Percentiles rank a stretch among this genome's conserved stretches.
phyloP scores from a whole-genome alignment of 2,329 filamentous ascomycete genomes.

The Arthrinium phaeospermum region DNA sequence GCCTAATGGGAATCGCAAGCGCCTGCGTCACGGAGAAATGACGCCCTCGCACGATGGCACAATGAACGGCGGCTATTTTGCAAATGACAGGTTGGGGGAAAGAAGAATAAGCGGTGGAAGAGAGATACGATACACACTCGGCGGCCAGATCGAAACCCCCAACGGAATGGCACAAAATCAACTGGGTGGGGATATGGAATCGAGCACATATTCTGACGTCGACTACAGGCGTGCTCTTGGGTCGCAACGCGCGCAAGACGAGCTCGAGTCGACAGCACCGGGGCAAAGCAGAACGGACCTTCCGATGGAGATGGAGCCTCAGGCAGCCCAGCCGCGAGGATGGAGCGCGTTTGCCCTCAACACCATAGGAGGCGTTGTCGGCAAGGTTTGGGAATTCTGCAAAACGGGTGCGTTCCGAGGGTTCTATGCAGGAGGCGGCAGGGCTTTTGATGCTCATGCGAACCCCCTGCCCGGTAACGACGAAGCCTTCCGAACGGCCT shows the following conservation, averaged over 20 bases:
- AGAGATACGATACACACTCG: conserved; percentile 53
- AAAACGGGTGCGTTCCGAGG: conserved; percentile 75
- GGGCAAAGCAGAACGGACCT: conserved; percentile 33
- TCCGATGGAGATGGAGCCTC: conserved; percentile 25
- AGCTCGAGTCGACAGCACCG: conserved; percentile 42
- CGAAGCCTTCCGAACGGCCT: conserved; percentile 21
- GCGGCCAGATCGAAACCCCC: conserved; percentile 59
- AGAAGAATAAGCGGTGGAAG: conserved; percentile 23
- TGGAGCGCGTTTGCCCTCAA: conserved; percentile 67
- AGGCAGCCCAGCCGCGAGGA: conserved; percentile 39
- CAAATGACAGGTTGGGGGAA: conserved; percentile 31
- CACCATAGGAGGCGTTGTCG: conserved; percentile 70
- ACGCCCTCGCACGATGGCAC: conserved; percentile 41
- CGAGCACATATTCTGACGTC: conserved; percentile 62
- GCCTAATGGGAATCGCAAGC: conserved; percentile 55
- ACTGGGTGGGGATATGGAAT: conserved; percentile 47
- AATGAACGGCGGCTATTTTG: conserved; percentile 36
- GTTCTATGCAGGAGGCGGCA: conserved; percentile 85
- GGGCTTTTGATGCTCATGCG: conserved; percentile 65
- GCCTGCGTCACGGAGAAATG: conserved; percentile 38
- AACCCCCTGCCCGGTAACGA: conserved; percentile 20
- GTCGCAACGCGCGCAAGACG: conserved; percentile 48
- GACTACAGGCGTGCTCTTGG: conserved; percentile 61
- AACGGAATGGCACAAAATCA: conserved; percentile 38
- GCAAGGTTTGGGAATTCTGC: conserved; percentile 87